These are phyloP conservation scores for Capsella rubella DNA, from an alignment of 441 rosid species.

Conservation along the genomic window DNA sequence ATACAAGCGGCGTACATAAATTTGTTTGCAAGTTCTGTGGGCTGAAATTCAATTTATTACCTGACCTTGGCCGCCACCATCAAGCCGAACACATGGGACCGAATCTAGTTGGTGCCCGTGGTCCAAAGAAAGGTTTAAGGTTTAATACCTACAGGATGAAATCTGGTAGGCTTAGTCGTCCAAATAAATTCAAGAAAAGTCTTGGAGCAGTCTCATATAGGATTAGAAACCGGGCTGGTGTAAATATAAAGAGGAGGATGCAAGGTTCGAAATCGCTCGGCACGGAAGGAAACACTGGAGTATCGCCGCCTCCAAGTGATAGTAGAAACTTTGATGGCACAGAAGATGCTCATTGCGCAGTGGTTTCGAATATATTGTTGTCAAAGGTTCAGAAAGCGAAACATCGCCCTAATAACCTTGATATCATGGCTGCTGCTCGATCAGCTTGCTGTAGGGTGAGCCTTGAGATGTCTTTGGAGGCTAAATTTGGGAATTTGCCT, in stretches of 20 bases:
- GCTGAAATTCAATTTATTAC: constrained; percentile 84
- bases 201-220: constrained; percentile 80
- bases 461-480: constrained; percentile 81
- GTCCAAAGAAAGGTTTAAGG: constrained; percentile 73
- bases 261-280: constrained; percentile 66
- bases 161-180: constrained; percentile 93
- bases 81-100: constrained; percentile 98
- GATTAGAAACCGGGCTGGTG: constrained; percentile 72
- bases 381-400: constrained; percentile 80
- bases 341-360: constrained; percentile 71
- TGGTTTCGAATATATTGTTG: constrained; percentile 75
- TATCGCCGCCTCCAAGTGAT: constrained; percentile 50
- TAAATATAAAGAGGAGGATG: constrained; percentile 73
- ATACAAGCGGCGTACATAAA: constrained; percentile 55
- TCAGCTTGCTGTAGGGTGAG: constrained; percentile 89
- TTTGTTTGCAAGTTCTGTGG: constrained; percentile 92
- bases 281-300: constrained; percentile 44
- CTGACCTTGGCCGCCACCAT: constrained; percentile 99
- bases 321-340: constrained; percentile 57
- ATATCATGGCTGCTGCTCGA: constrained; percentile 81
- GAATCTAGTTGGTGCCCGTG: constrained; percentile 62
- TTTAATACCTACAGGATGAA: constrained; percentile 77
- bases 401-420: constrained; percentile 87
- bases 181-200: constrained; percentile 79
- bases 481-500: constrained; percentile 75